Evolutionary conservation across 768 basidiomycete genomes (phyloP).

Genomic region (Pleurotus salmoneostramineus): DNA sequence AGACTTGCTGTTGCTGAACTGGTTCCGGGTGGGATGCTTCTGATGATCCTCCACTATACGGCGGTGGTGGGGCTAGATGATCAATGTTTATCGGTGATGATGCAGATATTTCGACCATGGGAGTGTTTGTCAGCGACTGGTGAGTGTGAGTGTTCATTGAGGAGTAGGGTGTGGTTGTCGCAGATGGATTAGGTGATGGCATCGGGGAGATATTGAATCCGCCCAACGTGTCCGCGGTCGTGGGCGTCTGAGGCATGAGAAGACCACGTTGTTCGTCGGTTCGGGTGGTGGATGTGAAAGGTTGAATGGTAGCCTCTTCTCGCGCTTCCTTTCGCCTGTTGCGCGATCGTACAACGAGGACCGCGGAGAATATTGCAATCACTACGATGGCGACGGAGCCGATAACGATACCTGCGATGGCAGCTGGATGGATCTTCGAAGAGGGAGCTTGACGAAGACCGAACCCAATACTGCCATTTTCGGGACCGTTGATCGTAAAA

Average conservation of each 20-base stretch:
- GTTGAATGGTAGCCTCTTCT: neutral
- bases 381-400: constrained; percentile 12
- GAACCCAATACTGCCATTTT: constrained; percentile 15
- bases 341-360: constrained; percentile 8
- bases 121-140: neutral
- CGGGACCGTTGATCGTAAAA: constrained; percentile 11
- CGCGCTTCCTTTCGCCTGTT: neutral
- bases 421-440: constrained; percentile 8
- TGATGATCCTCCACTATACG: constrained; percentile 2
- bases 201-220: neutral
- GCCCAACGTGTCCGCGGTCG: neutral
- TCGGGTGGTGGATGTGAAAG: neutral
- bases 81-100: neutral
- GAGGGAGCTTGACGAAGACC: constrained; percentile 3
- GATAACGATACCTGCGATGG: constrained; percentile 16
- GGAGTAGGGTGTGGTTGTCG: neutral
- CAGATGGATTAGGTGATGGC: neutral
- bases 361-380: constrained; percentile 4
- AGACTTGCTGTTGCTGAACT: neutral
- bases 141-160: neutral
- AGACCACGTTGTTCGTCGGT: constrained; percentile 3
- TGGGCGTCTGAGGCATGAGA: constrained; percentile 2
- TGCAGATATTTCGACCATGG: neutral
- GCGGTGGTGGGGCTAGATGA: neutral
- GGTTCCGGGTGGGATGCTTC: neutral